Conservation (phyloP, 257 asterid genomes). For the Gynochthodes officinalis region DNA sequence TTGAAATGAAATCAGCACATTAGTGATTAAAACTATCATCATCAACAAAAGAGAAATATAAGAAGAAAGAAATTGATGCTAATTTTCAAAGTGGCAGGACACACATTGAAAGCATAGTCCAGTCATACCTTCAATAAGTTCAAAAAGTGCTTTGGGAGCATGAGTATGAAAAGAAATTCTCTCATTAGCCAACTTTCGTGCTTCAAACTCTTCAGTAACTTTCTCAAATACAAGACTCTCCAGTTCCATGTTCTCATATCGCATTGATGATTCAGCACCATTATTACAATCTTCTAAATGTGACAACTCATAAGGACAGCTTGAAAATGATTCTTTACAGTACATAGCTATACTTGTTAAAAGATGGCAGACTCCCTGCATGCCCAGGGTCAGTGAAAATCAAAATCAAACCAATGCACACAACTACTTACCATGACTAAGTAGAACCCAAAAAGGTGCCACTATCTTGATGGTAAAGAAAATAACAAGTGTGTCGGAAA, state of each 20-base stretch:
- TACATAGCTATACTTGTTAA: slow-evolving; percentile 66
- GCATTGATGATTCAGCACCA: slow-evolving; percentile 43
- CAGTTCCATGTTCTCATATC: slow-evolving; percentile 73
- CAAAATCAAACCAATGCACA: not conserved
- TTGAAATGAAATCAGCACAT: not conserved
- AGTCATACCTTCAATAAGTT: slow-evolving; percentile 56
- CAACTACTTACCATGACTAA: not conserved
- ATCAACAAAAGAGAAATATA: not conserved
- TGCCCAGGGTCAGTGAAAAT: slow-evolving; percentile 5
- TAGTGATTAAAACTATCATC: not conserved
- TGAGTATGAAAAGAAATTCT: slow-evolving; percentile 50
- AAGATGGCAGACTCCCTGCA: slow-evolving; percentile 88
- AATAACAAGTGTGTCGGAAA: not conserved
- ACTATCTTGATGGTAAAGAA: not conserved
- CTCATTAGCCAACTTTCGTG: slow-evolving; percentile 36
- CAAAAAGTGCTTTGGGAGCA: slow-evolving; percentile 41
- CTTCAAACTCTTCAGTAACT: slow-evolving; percentile 55
- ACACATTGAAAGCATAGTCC: not conserved
- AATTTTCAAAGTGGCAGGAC: not conserved
- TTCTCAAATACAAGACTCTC: slow-evolving; percentile 56
- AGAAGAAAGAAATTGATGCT: not conserved
- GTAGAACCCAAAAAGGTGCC: not conserved
- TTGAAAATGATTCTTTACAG: slow-evolving; percentile 61
- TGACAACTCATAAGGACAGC: slow-evolving; percentile 52
- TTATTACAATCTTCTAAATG: slow-evolving; percentile 52